Conservation (phyloP, 306 rosid species). For the Fagus sylvatica region DNA sequence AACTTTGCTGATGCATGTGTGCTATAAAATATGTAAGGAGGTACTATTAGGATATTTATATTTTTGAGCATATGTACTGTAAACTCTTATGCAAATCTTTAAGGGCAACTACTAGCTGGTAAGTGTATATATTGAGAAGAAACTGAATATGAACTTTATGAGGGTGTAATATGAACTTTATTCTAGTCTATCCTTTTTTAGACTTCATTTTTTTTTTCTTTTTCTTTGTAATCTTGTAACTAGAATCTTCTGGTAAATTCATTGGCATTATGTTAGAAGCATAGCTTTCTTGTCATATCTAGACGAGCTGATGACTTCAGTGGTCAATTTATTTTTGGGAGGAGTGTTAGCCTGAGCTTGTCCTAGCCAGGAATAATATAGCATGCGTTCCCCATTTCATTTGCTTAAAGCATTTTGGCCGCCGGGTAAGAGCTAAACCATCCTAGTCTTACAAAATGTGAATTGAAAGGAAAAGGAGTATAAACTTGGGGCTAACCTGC, state of each 20-base stretch:
- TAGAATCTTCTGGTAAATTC: not conserved
- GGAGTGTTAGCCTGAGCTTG: too few relatives aligned
- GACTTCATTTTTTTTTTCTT: fast-evolving
- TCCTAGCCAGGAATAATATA: too few relatives aligned
- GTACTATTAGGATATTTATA: not conserved
- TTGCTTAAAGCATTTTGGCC: too few relatives aligned
- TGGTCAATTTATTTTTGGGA: too few relatives aligned
- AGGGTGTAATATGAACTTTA: slow-evolving; percentile 2
- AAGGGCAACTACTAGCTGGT: not conserved
- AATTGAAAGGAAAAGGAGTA: too few relatives aligned
- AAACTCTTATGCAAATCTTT: not conserved
- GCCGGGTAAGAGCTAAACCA: too few relatives aligned
- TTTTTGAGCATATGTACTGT: slow-evolving; percentile 14
- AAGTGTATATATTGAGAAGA: slow-evolving; percentile 28
- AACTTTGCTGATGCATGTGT: slow-evolving; percentile 20
- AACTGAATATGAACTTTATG: slow-evolving; percentile 4
- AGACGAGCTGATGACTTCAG: too few relatives aligned
- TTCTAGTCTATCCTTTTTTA: not conserved
- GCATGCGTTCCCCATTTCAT: too few relatives aligned
- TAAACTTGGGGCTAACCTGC: too few relatives aligned
- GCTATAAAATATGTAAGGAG: slow-evolving; percentile 2
- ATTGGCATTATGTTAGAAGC: too few relatives aligned
- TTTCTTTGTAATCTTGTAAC: not conserved
- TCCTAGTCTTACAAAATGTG: too few relatives aligned
- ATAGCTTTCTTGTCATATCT: not conserved